A percentile compares a stretch with the other conserved stretches of the same genome.
These are phyloP conservation scores for Euphorbia corollata DNA, from an alignment of 441 rosid genomes.

Conservation along the genomic window DNA sequence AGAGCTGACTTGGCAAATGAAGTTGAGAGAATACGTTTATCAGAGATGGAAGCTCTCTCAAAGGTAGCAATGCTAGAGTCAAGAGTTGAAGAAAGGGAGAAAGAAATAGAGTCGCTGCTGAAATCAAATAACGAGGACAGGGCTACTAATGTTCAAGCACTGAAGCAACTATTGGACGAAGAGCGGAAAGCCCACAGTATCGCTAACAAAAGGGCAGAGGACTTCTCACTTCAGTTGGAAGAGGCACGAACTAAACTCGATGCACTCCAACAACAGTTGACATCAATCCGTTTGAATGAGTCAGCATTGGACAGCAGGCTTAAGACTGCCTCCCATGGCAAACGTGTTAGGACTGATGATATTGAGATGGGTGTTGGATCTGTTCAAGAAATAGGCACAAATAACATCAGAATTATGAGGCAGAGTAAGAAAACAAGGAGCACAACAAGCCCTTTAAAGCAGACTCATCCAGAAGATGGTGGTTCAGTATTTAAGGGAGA, in stretches of 20 bases:
- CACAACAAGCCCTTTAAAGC: slow-evolving; percentile 48
- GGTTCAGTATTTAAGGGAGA: slow-evolving; percentile 59
- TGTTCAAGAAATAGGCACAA: slow-evolving; percentile 45
- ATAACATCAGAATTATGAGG: slow-evolving; percentile 31
- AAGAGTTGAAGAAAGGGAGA: slow-evolving; percentile 90
- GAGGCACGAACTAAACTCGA: slow-evolving; percentile 77
- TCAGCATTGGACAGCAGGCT: slow-evolving; percentile 77
- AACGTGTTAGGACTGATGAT: slow-evolving; percentile 59
- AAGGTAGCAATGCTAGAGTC: slow-evolving; percentile 66
- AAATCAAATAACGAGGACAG: slow-evolving; percentile 73
- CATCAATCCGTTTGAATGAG: slow-evolving; percentile 79
- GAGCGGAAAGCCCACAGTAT: slow-evolving; percentile 80
- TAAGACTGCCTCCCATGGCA: slow-evolving; percentile 65
- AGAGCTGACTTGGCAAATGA: slow-evolving; percentile 55
- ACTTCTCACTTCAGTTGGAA: slow-evolving; percentile 74
- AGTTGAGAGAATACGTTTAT: slow-evolving; percentile 45
- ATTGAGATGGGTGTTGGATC: slow-evolving; percentile 63
- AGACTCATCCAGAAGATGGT: slow-evolving; percentile 55
- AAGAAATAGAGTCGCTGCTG: slow-evolving; percentile 74
- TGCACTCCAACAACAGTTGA: slow-evolving; percentile 71
- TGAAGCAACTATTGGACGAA: slow-evolving; percentile 66
- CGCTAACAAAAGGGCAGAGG: slow-evolving; percentile 70
- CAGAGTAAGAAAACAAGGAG: slow-evolving; percentile 60
- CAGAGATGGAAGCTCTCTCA: slow-evolving; percentile 68
- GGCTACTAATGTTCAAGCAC: slow-evolving; percentile 67